Conservation (phyloP, 2,329 filamentous ascomycete genomes). For the Fusarium drepaniforme region DNA sequence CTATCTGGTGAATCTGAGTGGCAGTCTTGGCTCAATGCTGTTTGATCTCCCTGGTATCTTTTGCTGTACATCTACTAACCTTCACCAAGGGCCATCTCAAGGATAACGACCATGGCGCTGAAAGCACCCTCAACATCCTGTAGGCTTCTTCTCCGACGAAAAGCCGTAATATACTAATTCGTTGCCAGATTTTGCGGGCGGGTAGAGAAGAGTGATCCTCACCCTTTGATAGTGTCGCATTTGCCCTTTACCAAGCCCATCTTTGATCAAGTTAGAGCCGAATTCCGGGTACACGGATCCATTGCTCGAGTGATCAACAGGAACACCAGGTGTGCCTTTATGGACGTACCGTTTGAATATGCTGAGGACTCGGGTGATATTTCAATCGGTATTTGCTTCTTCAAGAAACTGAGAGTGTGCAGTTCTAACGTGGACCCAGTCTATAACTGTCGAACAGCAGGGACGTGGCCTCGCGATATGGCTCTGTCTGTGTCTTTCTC, state of each 20-base stretch:
- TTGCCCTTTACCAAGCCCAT: not conserved
- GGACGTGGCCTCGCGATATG: not conserved
- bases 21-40: not conserved
- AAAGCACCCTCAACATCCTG: not conserved
- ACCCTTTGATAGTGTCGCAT: not conserved
- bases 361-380: rapidly evolving
- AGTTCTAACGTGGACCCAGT: not conserved
- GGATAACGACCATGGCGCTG: not conserved
- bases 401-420: rapidly evolving
- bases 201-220: not conserved
- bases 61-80: not conserved
- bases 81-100: not conserved
- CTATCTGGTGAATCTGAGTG: not conserved
- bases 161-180: too few species aligned
- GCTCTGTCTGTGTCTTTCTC: not conserved
- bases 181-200: too few species aligned
- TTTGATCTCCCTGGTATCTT: not conserved
- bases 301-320: constrained; percentile 16
- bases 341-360: not conserved
- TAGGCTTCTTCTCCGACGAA: too few species aligned
- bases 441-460: constrained; percentile 3
- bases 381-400: rapidly evolving
- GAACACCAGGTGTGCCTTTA: not conserved
- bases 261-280: not conserved
- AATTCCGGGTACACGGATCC: not conserved